These are phyloP conservation scores for Magnusiomyces fungicola DNA, from an alignment of 1,139 yeast species.

Conservation along the genomic window DNA sequence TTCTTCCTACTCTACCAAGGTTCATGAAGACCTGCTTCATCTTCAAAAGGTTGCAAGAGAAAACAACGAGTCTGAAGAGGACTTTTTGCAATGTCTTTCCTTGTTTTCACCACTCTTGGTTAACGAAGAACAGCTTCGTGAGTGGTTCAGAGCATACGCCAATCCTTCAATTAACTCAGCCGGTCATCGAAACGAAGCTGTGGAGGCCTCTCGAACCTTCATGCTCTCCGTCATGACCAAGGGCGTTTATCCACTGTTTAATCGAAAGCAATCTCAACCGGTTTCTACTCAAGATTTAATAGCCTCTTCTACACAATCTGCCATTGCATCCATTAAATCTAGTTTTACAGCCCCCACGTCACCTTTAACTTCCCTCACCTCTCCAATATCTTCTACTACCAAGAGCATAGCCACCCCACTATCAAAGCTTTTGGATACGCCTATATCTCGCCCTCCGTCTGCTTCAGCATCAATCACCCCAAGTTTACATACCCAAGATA, in stretches of 20 bases:
- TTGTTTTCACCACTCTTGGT: slow-evolving; percentile 37
- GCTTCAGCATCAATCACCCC: too few relatives aligned
- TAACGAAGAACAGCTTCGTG: slow-evolving; percentile 36
- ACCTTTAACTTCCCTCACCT: too few relatives aligned
- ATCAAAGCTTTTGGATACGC: too few relatives aligned
- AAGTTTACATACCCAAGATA: too few relatives aligned
- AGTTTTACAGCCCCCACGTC: too few relatives aligned
- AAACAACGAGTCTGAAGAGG: slow-evolving; percentile 29
- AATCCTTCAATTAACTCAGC: slow-evolving; percentile 57
- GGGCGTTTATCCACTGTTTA: slow-evolving; percentile 18
- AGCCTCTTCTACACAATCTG: too few relatives aligned
- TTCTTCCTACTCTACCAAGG: slow-evolving; percentile 13
- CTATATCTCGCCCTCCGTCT: too few relatives aligned
- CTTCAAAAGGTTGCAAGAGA: slow-evolving; percentile 37
- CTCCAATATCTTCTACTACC: not conserved
- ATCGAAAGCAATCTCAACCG: slow-evolving; percentile 25
- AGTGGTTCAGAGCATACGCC: slow-evolving; percentile 50
- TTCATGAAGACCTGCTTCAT: slow-evolving; percentile 45
- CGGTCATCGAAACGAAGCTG: slow-evolving; percentile 38
- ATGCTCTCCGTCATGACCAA: slow-evolving; percentile 33
- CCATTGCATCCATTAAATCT: too few relatives aligned
- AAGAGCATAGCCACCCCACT: too few relatives aligned
- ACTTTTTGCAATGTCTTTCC: slow-evolving; percentile 43
- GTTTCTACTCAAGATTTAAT: slow-evolving; percentile 16
- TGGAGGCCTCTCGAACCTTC: slow-evolving; percentile 40